Percentiles rank a stretch among this genome's conserved stretches.
Conservation (phyloP, 1,284 basidiomycete genomes). For the Boletellus deceptivus region DNA sequence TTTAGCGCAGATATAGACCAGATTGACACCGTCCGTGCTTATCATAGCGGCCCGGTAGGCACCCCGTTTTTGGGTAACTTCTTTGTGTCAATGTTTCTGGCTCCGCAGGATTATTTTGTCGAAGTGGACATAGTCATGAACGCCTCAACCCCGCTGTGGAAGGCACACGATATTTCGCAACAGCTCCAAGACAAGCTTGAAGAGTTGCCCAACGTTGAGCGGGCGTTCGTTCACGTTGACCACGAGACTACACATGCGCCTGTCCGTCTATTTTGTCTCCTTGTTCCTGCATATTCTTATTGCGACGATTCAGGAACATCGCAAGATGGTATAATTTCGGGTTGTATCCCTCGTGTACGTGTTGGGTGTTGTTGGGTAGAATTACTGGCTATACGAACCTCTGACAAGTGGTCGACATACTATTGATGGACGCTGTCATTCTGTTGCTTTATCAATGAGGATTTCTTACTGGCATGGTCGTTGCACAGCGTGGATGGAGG, state of each 20-base stretch:
- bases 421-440: not conserved
- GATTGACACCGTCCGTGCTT: conserved; percentile 87
- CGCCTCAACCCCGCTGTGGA: conserved; percentile 84
- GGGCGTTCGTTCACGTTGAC: conserved; percentile 93
- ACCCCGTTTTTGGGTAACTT: not conserved
- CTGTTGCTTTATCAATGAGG: not conserved
- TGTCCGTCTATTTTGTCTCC: conserved; percentile 41
- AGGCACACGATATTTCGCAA: conserved; percentile 91
- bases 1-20: conserved; percentile 85
- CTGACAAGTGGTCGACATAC: conserved; percentile 4
- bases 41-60: conserved; percentile 75
- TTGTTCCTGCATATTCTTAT: not conserved
- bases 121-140: conserved; percentile 96
- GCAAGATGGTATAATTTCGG: conserved; percentile 23
- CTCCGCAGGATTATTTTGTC: conserved; percentile 76
- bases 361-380: not conserved
- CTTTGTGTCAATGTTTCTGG: not conserved
- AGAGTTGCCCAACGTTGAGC: conserved; percentile 84
- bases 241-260: conserved; percentile 86
- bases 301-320: conserved; percentile 29
- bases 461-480: no score
- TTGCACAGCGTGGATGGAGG: no score
- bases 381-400: not conserved
- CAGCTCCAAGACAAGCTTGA: conserved; percentile 94
- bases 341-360: not conserved